phyloP scores from a whole-genome alignment of 352 stramenopile genomes.

The Phytophthora uliginosa region DNA sequence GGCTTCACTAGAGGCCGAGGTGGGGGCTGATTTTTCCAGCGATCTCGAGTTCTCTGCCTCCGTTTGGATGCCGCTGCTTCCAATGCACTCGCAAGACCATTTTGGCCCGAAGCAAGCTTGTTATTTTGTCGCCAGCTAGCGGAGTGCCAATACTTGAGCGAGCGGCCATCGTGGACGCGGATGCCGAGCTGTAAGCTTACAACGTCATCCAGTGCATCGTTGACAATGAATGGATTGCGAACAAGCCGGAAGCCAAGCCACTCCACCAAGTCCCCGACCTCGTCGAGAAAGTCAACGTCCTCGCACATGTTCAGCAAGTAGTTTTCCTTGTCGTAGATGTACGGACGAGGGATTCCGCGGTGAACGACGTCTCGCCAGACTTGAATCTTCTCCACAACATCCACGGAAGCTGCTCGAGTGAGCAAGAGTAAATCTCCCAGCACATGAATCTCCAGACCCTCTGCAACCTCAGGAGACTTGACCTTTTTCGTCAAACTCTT shows the following conservation, averaged over 20 bases:
- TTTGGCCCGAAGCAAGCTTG: background rate
- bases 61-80: background rate
- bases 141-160: constrained; percentile 43
- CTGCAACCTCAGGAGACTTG: constrained; percentile 23
- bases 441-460: constrained; percentile 62
- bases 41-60: background rate
- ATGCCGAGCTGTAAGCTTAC: constrained; percentile 20
- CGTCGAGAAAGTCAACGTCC: constrained; percentile 66
- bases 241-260: constrained; percentile 66
- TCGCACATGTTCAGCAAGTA: constrained; percentile 69
- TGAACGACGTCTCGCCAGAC: constrained; percentile 54
- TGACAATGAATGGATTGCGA: constrained; percentile 68
- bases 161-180: constrained; percentile 27
- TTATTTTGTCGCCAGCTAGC: constrained; percentile 28
- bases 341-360: constrained; percentile 42
- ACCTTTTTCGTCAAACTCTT: constrained; percentile 2
- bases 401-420: constrained; percentile 60
- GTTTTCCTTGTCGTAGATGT: constrained; percentile 48
- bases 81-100: background rate
- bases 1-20: constrained; percentile 47
- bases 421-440: constrained; percentile 67
- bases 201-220: constrained; percentile 42
- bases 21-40: constrained; percentile 26
- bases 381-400: constrained; percentile 63
- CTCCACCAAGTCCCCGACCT: constrained; percentile 40